Evolutionary conservation across 345 rosid species (phyloP).

Genomic region (Salix caprea): DNA sequence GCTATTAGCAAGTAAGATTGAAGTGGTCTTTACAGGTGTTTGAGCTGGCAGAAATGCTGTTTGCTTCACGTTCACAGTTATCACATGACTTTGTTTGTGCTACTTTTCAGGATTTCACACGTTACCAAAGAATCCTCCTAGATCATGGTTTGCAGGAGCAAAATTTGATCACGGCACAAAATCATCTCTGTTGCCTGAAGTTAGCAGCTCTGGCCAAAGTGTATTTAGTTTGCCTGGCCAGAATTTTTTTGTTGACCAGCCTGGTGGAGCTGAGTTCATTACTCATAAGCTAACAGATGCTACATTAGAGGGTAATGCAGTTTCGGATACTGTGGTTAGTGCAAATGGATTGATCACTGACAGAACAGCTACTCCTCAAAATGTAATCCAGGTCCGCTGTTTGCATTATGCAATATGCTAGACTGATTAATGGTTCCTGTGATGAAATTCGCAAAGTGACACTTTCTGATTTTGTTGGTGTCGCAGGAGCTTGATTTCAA

Average conservation of each 20-base stretch:
- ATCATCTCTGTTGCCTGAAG: conserved; percentile 30
- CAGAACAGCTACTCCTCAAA: conserved; percentile 20
- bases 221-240: conserved; percentile 16
- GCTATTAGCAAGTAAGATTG: too few relatives aligned
- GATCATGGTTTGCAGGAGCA: conserved; percentile 27
- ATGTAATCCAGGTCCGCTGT: conserved; percentile 23
- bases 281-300: conserved; percentile 27
- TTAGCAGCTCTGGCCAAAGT: conserved; percentile 18
- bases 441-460: not conserved
- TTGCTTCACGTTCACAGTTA: too few relatives aligned
- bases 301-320: conserved; percentile 24
- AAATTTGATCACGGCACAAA: conserved; percentile 23
- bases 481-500: conserved; percentile 23
- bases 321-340: conserved; percentile 16
- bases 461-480: conserved; percentile 12
- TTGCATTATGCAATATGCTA: not conserved
- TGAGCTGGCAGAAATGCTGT: too few relatives aligned
- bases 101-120: conserved; percentile 35
- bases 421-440: not conserved
- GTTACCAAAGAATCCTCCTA: conserved; percentile 19
- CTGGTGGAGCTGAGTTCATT: conserved; percentile 29
- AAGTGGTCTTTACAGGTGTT: too few relatives aligned
- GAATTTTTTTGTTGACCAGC: conserved; percentile 25
- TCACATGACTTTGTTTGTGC: not conserved
- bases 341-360: conserved; percentile 20